Base-by-base conservation (phyloP, 1,139 yeast genomes). In the Arxiozyma slooffiae region DNA sequence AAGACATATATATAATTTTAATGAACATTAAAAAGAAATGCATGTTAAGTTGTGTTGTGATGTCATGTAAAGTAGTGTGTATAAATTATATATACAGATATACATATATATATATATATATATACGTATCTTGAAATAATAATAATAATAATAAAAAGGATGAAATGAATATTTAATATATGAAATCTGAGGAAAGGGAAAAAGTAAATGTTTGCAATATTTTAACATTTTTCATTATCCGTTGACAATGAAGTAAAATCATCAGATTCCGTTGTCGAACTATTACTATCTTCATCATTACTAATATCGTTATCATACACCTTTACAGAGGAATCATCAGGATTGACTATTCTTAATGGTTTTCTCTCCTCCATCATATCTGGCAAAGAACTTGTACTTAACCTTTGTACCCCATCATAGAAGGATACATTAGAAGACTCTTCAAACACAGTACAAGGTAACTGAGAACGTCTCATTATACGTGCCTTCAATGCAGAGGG, bases 341-440 rank as follows among this genome's bases (percentile, higher is more conserved):
- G 67, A 48, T 63, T 63, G 14, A 60, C 67, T 16, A 63, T 61
- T 39, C 63, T 55, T 48, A 63, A 46, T 24, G 45, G 48, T 24
- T 49, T 57, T 48, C 63, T 62, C 41, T 66, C 67, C 44, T 63
- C 68, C 56, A 67, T 63, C 30, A 75, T 74, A 64, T 82, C 88
- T 0, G 88, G 89, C 55, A 82, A 69, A 17, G 85, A 80, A 9
- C 85, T 84, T 55, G 82, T 79, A 62, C 87, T 81, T 57, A 82
- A 75, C 55, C 85, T 71, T 58, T 67, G 63, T 22, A 64, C 61
- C 22, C 67, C 68, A 20, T 44, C 41, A 47, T 63, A 65, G 22
- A 56, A 49, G 40, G 48, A 47, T 6, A 47, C n/a, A 23, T 47
- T 41, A 17, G 47, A 14, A 38, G 56, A 59, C 39, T 57, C 64